Percentiles rank a stretch among this genome's conserved stretches.
Evolutionary conservation across 257 asterid genomes (phyloP).

Genomic region (Verbascum thapsus): DNA sequence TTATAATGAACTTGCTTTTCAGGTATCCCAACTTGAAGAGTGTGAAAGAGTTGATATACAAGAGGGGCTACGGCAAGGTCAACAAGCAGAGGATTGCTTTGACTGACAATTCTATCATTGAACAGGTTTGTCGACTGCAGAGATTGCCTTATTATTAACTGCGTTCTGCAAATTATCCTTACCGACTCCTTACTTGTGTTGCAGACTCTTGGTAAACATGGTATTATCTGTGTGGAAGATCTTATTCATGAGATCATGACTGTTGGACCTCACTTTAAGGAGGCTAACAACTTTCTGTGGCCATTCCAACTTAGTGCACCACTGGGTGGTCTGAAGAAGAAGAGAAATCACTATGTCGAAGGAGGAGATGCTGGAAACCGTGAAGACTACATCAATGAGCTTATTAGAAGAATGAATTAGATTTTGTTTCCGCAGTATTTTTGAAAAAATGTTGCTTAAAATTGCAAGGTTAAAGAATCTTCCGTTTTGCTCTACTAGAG

Average conservation of each 20-base stretch:
- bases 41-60: constrained; percentile 54
- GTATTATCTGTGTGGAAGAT: constrained; percentile 58
- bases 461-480: constrained; percentile 9
- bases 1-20: constrained; percentile 12
- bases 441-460: constrained; percentile 18
- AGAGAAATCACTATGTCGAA: constrained; percentile 68
- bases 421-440: constrained; percentile 9
- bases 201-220: constrained; percentile 55
- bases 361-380: constrained; percentile 74
- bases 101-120: constrained; percentile 51
- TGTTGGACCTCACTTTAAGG: constrained; percentile 65
- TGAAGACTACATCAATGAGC: constrained; percentile 61
- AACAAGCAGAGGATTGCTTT: constrained; percentile 53
- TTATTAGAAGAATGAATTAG: constrained; percentile 65
- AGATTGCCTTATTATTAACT: neutral
- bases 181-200: neutral
- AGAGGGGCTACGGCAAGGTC: constrained; percentile 58
- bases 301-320: constrained; percentile 72
- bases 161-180: neutral
- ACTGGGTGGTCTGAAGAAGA: constrained; percentile 65
- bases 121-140: constrained; percentile 36
- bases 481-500: neutral
- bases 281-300: constrained; percentile 69
- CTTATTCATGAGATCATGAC: constrained; percentile 63
- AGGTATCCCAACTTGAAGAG: constrained; percentile 63